Evolutionary conservation across 208 protist species (phyloP), one percentile per base, ranked within the genome.

Genomic region (Perkinsela sp.): DNA sequence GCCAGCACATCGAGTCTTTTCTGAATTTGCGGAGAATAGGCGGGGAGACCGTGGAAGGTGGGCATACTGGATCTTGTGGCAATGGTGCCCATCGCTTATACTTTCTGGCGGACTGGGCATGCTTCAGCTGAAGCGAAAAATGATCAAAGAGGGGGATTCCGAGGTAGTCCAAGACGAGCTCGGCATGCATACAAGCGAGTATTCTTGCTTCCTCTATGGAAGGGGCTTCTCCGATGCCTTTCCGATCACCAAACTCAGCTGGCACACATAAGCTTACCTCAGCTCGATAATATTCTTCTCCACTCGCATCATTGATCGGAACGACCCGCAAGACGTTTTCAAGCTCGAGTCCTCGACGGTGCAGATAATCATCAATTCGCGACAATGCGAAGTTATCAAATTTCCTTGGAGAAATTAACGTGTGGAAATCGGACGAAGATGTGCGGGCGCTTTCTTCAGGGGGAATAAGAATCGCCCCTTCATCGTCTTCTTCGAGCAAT

Each of bases 151-250:
- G 65, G 28, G 80, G 78, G 1, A 92, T 77, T 15, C 87, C 87
- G 2, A 90, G 74, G 0, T 78, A 70, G 69, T 92, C 87, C 30
- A 92, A 76, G n/a, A 89, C 80, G 30, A 92, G 76, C 75, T 92
- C 87, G 29, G 80, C 79, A 69, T 92, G 87, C 87, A 90, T 90
- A 40, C 79, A 79, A 30, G 87, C 87, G 31, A 86, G 77, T 68
- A 72, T 68, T 71, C 84, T 80, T 1, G 87, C 87, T 40, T 88
- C 80, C 0, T 73, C 70, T 16, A 72, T 71, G 40, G 72, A 80
- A 13, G 78, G 72, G 2, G 78, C 82, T 68, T 86, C 83, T 32
- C 87, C 87, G 29, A 89, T 57, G 30, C 81, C 87, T 13, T 89
- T 70, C 2, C 84, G 84, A 68, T 86, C 79, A 0, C 87, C 87